Evolutionary conservation across 495 filamentous ascomycete species (phyloP), one percentile per base, ranked within the genome.

Genomic region (Aspergillus incahuasiensis): DNA sequence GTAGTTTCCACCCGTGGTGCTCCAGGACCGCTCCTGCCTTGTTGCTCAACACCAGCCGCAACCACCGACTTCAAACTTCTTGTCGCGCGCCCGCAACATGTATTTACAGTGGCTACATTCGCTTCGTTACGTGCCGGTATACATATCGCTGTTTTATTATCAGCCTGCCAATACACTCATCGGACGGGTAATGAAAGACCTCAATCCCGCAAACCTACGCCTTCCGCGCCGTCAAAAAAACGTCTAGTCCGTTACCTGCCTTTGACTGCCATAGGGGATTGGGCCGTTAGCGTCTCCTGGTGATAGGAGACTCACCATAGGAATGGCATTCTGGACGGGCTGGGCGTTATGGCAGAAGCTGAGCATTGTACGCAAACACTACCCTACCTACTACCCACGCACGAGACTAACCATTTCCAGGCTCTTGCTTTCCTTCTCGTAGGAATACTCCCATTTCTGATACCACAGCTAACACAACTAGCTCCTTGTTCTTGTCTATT

Each of bases 321-420:
- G 21, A 15, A 76, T 74, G 62, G 65, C 63, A 34, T 96, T 97
- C 74, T 96, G 92, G 75, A 63, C 74, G 38, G 77, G 72, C 35
- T 96, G 91, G 92, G 67, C 79, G 58, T 71, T 94, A 63, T 97
- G 92, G 92, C 82, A 95, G 79, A 87, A 96, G 79, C 81, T 96
- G 83, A 86, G 82, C 57, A 86, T 96, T 73, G 92, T 97, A 76
- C 73, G 89, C 80, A 21, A 32, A 32, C 5, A 2, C 13, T 16
- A 9, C 7, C 38, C 21, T 0, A 38, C 38, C 21, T 0, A 38
- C 18, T 25, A 42, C 16, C 13, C 52, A 7, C 11, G 32, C 43
- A 45, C 68, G 65, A 61, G 46, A 51, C 11, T 41, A 15, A 24
- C 54, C 30, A 12, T 19, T 54, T 32, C 47, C 45, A 79, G 77